Conservation (phyloP, 148 eudicot species). For the Chenopodium formosanum region DNA sequence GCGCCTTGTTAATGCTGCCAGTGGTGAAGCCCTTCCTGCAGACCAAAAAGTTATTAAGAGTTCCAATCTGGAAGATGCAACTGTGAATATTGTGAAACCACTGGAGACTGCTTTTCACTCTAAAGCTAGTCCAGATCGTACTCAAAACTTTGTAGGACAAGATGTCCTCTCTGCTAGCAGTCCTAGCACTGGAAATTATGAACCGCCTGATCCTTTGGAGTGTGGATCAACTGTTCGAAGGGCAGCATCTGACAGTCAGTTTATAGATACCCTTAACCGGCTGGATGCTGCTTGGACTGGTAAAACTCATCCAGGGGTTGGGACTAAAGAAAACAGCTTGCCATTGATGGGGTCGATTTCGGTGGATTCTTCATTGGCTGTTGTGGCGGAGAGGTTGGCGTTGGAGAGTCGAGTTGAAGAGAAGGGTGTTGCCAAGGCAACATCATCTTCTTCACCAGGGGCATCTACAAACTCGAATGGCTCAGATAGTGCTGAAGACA, state of each 20-base stretch:
- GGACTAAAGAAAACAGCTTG: slow-evolving; percentile 39
- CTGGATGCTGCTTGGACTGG: slow-evolving; percentile 98
- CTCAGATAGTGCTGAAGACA: slow-evolving; percentile 51
- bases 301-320: slow-evolving; percentile 49
- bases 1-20: slow-evolving; percentile 64
- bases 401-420: slow-evolving; percentile 48
- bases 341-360: slow-evolving; percentile 42
- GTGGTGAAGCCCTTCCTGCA: slow-evolving; percentile 36
- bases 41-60: slow-evolving; percentile 31
- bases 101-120: slow-evolving; percentile 31
- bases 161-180: slow-evolving; percentile 26
- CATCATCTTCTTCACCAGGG: slow-evolving; percentile 37
- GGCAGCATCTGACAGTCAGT: slow-evolving; percentile 67
- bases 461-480: slow-evolving; percentile 44
- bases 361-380: slow-evolving; percentile 45
- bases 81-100: slow-evolving; percentile 18
- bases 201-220: slow-evolving; percentile 39
- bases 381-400: slow-evolving; percentile 51
- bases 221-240: slow-evolving; percentile 43
- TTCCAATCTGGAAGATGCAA: slow-evolving; percentile 27
- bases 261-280: slow-evolving; percentile 63
- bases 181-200: slow-evolving; percentile 16
- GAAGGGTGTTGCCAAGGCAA: slow-evolving; percentile 32
- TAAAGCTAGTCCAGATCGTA: slow-evolving; percentile 26
- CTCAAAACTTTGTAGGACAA: slow-evolving; percentile 30